Evolutionary conservation across 2,329 filamentous ascomycete genomes (phyloP), one percentile per base, ranked within the genome.

Genomic region (Penicillium sp.): DNA sequence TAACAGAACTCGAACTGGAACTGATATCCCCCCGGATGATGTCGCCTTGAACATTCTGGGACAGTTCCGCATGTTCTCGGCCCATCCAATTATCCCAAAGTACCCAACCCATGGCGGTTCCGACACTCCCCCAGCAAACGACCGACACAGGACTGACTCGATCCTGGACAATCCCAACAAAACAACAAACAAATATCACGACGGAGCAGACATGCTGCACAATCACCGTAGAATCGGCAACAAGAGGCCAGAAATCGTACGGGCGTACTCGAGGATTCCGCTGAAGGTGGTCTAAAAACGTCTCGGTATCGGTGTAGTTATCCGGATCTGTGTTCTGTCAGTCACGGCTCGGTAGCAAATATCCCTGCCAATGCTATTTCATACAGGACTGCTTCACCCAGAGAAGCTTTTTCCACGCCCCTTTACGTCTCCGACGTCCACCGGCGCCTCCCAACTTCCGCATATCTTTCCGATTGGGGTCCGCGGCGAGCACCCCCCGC

Each of bases 201-300:
- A 96, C 89, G 6, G 87, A 93, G 62, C 87, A 94, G 32, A 96
- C 84, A 63, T 98, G 92, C 64, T 98, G 92, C 12, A 96, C 85
- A 51, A 98, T 95, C 42, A 96, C 87, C 2, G 90, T 95, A 10
- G 86, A 90, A 62, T 96, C 90, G 40, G 87, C 85, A 34, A 96
- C 88, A 22, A 98, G 74, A 6, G 89, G 87, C 90, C 92, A 98
- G 66, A 98, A 98, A 58, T 96, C 89, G 64, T 98, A 98, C 0
- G 90, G 90, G 50, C 92, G 84, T 35, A 96, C 76, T 27, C 89
- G 82, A 3, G 90, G 90, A 62, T 98, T 98, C 32, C 89, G 80
- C 64, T 98, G 90, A 12, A 98, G 78, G 55, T 94, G 88, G 59
- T 95, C 90, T 50, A 98, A 81, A 56, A 98, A 98, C 1, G 92